phyloP scores from a whole-genome alignment of 1,284 basidiomycete species.

The Ceratorhiza oryzae-sativae region DNA sequence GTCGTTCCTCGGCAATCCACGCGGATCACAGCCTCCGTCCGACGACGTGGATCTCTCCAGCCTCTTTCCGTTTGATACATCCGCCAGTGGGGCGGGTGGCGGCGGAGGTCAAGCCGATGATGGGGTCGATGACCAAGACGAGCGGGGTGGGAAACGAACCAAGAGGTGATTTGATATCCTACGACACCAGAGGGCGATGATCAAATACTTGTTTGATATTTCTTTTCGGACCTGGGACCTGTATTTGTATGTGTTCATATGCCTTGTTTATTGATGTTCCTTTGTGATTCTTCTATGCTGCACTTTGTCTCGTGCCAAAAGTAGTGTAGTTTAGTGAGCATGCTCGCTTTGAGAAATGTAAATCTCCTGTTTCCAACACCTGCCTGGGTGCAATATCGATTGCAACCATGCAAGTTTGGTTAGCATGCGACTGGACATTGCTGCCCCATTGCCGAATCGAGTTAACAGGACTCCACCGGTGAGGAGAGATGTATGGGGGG shows the following conservation, averaged over 20 bases:
- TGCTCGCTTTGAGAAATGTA: background rate
- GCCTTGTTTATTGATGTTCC: background rate
- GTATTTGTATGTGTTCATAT: background rate
- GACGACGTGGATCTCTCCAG: slow-evolving; percentile 32
- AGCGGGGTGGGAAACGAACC: slow-evolving; percentile 25
- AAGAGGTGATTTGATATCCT: slow-evolving; percentile 13
- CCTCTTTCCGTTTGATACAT: slow-evolving; percentile 23
- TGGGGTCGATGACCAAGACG: slow-evolving; percentile 5
- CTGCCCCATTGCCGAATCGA: too few species aligned
- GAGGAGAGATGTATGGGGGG: too few species aligned
- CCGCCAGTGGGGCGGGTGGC: background rate
- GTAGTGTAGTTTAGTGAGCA: slow-evolving; percentile 11
- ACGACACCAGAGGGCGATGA: too few species aligned
- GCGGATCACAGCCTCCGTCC: slow-evolving; percentile 24
- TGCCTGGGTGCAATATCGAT: too few species aligned
- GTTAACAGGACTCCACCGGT: too few species aligned
- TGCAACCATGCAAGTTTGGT: too few species aligned
- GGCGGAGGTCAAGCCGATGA: background rate
- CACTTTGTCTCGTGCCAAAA: background rate
- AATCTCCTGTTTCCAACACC: background rate
- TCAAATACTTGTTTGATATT: background rate
- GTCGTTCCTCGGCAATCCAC: slow-evolving; percentile 25
- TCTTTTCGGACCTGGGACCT: background rate
- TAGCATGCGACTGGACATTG: too few species aligned
- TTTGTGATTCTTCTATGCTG: background rate